A percentile compares a stretch with the other conserved stretches of the same genome.
Evolutionary conservation across 2,329 filamentous ascomycete species (phyloP).

Genomic region (Cephalotrichum gorgonifer): DNA sequence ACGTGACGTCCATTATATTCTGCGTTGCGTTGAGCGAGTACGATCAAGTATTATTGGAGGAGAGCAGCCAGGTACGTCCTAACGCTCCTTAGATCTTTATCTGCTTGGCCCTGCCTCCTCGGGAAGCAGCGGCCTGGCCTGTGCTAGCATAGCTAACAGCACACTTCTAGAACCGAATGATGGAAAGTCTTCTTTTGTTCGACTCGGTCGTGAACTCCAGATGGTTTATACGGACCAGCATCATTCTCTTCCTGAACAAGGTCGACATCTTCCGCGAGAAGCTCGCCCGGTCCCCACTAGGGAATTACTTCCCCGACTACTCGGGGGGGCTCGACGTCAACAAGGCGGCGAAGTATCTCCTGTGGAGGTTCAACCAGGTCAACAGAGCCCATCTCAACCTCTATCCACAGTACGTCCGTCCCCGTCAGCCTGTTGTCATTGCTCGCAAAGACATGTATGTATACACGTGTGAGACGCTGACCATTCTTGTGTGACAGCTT

Average conservation of each 20-base stretch:
- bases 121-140: too few relatives aligned
- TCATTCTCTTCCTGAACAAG: constrained; percentile 98
- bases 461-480: too few relatives aligned
- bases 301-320: constrained; percentile 96
- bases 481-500: constrained; percentile 45
- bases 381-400: constrained; percentile 92
- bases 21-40: constrained; percentile 97
- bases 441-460: too few relatives aligned
- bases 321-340: constrained; percentile 97
- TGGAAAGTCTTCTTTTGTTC: constrained; percentile 93
- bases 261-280: constrained; percentile 98
- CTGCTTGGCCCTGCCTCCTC: not conserved
- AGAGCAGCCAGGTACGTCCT: constrained; percentile 77
- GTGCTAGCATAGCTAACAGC: not conserved
- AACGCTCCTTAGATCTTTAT: not conserved
- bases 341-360: constrained; percentile 90
- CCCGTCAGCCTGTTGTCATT: too few relatives aligned
- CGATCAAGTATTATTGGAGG: constrained; percentile 91
- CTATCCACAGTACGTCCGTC: constrained; percentile 82
- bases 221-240: constrained; percentile 98
- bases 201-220: constrained; percentile 97
- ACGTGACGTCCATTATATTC: constrained; percentile 98
- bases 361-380: constrained; percentile 98
- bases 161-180: constrained; percentile 79
- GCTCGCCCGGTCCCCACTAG: constrained; percentile 75